Conservation (phyloP, 306 rosid species). For the Castanospermum australe region DNA sequence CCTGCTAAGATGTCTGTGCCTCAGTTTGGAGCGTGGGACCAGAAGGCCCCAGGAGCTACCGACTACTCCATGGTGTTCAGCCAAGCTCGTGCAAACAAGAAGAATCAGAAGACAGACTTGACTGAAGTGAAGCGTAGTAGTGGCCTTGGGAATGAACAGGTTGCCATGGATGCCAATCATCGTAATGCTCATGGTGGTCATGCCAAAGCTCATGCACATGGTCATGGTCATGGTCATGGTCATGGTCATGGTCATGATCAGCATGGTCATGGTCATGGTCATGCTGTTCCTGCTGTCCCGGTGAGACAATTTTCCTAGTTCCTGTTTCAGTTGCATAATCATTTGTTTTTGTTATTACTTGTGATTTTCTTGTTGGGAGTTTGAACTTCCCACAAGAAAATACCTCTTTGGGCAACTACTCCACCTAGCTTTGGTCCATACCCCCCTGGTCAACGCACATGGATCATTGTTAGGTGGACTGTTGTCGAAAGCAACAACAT, state of each 20-base stretch:
- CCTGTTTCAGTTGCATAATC: neutral
- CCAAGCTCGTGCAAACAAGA: constrained; percentile 65
- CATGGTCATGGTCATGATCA: neutral
- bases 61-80: constrained; percentile 72
- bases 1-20: constrained; percentile 70
- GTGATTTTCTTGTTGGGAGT: neutral
- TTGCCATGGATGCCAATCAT: neutral
- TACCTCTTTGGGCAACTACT: neutral
- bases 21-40: constrained; percentile 88
- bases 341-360: neutral
- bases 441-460: constrained; percentile 52
- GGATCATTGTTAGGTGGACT: constrained; percentile 29
- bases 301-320: neutral
- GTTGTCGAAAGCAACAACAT: neutral
- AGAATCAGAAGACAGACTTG: constrained; percentile 55
- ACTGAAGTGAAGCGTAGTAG: constrained; percentile 44
- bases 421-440: constrained; percentile 44
- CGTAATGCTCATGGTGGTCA: constrained; percentile 7
- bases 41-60: constrained; percentile 43
- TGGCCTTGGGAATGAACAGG: constrained; percentile 52
- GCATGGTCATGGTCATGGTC: neutral
- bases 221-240: neutral
- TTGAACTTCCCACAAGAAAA: too few species aligned
- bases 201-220: neutral
- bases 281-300: constrained; percentile 5